Evolutionary conservation across 495 filamentous ascomycete genomes (phyloP), one percentile per base, ranked within the genome.

Genomic region (Daldinia childiae): DNA sequence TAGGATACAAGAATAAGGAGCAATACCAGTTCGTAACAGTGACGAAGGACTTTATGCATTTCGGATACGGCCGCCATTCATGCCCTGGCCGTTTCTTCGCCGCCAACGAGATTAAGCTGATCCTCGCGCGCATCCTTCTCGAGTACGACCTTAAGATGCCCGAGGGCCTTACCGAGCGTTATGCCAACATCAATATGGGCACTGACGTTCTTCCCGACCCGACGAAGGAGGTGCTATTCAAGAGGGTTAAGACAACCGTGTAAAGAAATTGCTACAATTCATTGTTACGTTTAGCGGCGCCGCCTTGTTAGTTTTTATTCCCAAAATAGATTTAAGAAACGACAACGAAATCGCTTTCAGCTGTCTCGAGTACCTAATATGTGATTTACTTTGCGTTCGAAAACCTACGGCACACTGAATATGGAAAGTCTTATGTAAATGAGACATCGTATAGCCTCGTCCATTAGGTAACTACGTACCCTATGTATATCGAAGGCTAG

Each of bases 41-140:
- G 30, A 76, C 74, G 3, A 67, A 76, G 4, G 73, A 80, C 24
- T 76, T 79, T 63, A 64, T 86, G 24, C 71, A 74, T 34, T 87
- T 87, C 55, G 85, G 86, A 0, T 70, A 82, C 64, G 85, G 86
- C 6, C 77, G 68, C 1, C 78, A 84, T 36, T 79, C 81, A 2
- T 86, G 84, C 50, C 82, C 83, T 0, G 83, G 82, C 0, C 74
- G 83, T 9, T 85, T 84, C 74, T 83, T 84, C 69, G 82, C 80
- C n/a, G 69, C 66, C 15, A 72, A 81, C 61, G 79, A 81, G 74
- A 80, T 84, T 54, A 83, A 86, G 80, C 45, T 82, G 17, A 66
- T 80, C 30, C 66, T 86, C 27, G 66, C 73, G 12, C 72, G 69
- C 38, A 45, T 84, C 6, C 45, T 85, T 24, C 32, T 82, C 52